phyloP scores from a whole-genome alignment of 768 basidiomycete genomes.

The Russula olivacea region DNA sequence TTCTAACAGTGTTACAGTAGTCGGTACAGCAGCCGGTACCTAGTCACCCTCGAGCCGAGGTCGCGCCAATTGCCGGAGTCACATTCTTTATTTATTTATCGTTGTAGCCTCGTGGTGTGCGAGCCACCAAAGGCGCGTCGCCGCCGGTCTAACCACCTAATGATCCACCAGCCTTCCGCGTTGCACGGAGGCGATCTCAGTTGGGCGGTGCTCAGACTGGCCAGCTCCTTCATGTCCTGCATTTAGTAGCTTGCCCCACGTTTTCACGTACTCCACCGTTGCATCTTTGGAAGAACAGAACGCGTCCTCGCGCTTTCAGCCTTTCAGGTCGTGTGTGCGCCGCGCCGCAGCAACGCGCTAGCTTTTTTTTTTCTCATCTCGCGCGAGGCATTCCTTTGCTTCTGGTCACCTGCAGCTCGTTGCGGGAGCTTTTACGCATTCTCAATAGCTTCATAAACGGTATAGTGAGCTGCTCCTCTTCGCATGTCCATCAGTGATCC shows the following conservation, averaged over 20 bases:
- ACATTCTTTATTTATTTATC: slow-evolving; percentile 52
- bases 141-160: slow-evolving; percentile 64
- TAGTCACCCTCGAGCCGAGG: slow-evolving; percentile 76
- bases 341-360: slow-evolving; percentile 53
- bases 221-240: slow-evolving; percentile 59
- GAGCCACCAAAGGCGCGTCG: slow-evolving; percentile 67
- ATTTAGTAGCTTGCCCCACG: slow-evolving; percentile 71
- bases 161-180: slow-evolving; percentile 57
- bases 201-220: slow-evolving; percentile 59
- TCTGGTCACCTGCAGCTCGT: slow-evolving; percentile 63
- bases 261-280: slow-evolving; percentile 46
- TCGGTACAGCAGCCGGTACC: too few species aligned
- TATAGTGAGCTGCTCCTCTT: slow-evolving; percentile 54
- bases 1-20: neutral
- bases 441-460: slow-evolving; percentile 69
- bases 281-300: neutral
- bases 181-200: slow-evolving; percentile 62
- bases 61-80: slow-evolving; percentile 64
- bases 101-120: slow-evolving; percentile 59
- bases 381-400: slow-evolving; percentile 48
- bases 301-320: neutral
- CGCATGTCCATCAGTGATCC: slow-evolving; percentile 63
- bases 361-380: slow-evolving; percentile 76
- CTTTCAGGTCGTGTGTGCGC: neutral
- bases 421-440: slow-evolving; percentile 67